Conservation (phyloP, 352 stramenopile genomes). For the Globisporangium heterothallicum region DNA sequence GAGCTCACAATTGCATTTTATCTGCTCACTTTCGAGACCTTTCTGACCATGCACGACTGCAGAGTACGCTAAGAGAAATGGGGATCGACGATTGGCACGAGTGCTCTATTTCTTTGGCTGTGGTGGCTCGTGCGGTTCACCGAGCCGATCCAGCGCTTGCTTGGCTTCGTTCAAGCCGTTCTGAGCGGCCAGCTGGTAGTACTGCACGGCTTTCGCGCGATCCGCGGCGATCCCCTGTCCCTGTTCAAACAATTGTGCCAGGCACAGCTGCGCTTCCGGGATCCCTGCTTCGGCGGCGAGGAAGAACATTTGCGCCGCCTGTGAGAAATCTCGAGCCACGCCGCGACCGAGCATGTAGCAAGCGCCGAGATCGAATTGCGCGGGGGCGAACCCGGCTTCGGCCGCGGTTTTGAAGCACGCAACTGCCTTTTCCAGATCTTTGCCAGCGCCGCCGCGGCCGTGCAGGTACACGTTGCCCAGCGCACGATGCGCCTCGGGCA, state of each 20-base stretch:
- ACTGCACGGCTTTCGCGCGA: conserved; percentile 59
- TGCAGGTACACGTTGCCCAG: conserved; percentile 54
- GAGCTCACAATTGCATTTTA: too few species aligned
- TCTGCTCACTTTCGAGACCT: too few species aligned
- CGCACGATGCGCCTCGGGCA: conserved; percentile 63
- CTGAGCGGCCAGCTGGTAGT: conserved; percentile 66
- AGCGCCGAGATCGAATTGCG: conserved; percentile 78
- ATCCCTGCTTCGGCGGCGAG: conserved; percentile 60
- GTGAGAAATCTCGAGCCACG: conserved; percentile 36
- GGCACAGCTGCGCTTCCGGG: conserved; percentile 63
- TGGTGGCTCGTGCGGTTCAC: conserved; percentile 27
- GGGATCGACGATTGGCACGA: too few species aligned
- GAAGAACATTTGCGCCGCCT: conserved; percentile 68
- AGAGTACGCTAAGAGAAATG: neutral
- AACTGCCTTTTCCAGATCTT: conserved; percentile 31
- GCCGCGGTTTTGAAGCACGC: conserved; percentile 58
- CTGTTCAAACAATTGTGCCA: conserved; percentile 71
- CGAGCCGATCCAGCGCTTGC: conserved; percentile 45
- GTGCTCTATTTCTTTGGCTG: conserved; percentile 10
- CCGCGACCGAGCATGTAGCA: conserved; percentile 76
- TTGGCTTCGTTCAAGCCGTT: conserved; percentile 47
- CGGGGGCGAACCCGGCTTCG: conserved; percentile 44
- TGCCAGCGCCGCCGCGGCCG: conserved; percentile 22
- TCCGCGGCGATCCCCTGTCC: conserved; percentile 45
- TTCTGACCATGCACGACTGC: too few species aligned